phyloP scores from a whole-genome alignment of 2,329 filamentous ascomycete species.

The Didymella sp. region DNA sequence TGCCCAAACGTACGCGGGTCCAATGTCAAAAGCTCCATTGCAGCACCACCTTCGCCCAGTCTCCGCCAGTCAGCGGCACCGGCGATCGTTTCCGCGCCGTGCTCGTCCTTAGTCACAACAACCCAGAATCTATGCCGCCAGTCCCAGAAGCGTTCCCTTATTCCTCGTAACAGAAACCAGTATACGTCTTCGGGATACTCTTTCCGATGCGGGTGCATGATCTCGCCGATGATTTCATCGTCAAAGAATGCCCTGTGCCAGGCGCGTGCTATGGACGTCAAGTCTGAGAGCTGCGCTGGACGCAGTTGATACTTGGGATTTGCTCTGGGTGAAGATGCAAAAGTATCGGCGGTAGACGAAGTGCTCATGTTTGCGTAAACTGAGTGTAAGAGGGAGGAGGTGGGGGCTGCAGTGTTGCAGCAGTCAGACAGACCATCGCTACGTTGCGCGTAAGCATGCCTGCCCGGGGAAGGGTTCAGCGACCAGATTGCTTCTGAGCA shows the following conservation, averaged over 20 bases:
- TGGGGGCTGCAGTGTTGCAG: too few species aligned
- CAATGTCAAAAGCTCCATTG: constrained; percentile 19
- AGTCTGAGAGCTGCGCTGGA: constrained; percentile 25
- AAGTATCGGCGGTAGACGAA: too few species aligned
- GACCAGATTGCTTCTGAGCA: too few species aligned
- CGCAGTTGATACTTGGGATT: constrained; percentile 12
- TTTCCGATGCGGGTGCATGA: constrained; percentile 44
- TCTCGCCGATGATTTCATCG: constrained; percentile 41
- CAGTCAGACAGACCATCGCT: too few species aligned
- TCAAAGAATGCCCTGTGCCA: constrained; percentile 42
- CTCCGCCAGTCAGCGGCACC: constrained; percentile 43
- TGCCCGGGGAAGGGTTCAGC: too few species aligned
- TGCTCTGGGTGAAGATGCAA: too few species aligned
- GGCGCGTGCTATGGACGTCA: constrained; percentile 30
- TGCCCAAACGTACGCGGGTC: constrained; percentile 28
- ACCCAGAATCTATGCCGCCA: constrained; percentile 39
- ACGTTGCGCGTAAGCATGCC: too few species aligned
- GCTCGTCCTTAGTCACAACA: constrained; percentile 20
- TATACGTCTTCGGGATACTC: constrained; percentile 39
- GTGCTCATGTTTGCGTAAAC: too few species aligned
- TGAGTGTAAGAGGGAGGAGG: too few species aligned
- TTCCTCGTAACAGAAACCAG: constrained; percentile 37
- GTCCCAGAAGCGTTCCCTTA: constrained; percentile 39
- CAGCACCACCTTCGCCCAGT: constrained; percentile 30
- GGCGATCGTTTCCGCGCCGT: constrained; percentile 22